Base-by-base conservation (phyloP, 73 alveolate species). In the Durusdinium trenchii region DNA sequence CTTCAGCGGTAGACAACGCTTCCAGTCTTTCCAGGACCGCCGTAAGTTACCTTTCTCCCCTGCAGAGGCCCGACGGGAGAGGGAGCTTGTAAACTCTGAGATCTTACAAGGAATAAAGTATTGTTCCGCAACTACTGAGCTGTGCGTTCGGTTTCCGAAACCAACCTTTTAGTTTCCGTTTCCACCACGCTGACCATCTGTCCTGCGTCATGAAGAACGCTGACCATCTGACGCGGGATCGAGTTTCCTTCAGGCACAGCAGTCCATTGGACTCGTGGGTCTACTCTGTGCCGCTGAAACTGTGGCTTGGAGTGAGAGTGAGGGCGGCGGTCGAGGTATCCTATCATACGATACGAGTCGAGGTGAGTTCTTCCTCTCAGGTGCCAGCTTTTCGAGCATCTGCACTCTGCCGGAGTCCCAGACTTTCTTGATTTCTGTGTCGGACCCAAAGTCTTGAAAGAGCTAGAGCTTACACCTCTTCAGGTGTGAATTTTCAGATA, bases 31-130 rank as follows among this genome's bases (percentile, higher is more conserved):
- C 62, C 45, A 86, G 95, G 98, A 91, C 43, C 98, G 98, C 18
- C 98, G 98, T 5, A 91, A 91, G 98, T 76, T 91, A 60, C 98
- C 98, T 47, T 91, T 67, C 60, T 36, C 67, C 32, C 48, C 45
- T 16, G 43, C 69, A 18, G 30, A 60, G 3, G 30, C 18, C 18
- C 73, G 7, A 60, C 18, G n/a, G 30, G 30, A 23, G 73, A 60
- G 30, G 73, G 4, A 60, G 30, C 69, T 23, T 23, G 4, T 23
- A 60, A 2, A 32, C 18, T 23, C 4, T n/a, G 73, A 60, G n/a
- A 32, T 23, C 73, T n/a, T n/a, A n/a, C n/a, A n/a, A n/a, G n/a
- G n/a, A n/a, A n/a, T n/a, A n/a, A n/a, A n/a, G n/a, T n/a, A n/a
- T n/a, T n/a, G n/a, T n/a, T n/a, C n/a, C n/a, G n/a, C n/a, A n/a